Evolutionary conservation across 306 rosid species (phyloP), one percentile per base, ranked within the genome.

Genomic region (Cicer chorassanicum): DNA sequence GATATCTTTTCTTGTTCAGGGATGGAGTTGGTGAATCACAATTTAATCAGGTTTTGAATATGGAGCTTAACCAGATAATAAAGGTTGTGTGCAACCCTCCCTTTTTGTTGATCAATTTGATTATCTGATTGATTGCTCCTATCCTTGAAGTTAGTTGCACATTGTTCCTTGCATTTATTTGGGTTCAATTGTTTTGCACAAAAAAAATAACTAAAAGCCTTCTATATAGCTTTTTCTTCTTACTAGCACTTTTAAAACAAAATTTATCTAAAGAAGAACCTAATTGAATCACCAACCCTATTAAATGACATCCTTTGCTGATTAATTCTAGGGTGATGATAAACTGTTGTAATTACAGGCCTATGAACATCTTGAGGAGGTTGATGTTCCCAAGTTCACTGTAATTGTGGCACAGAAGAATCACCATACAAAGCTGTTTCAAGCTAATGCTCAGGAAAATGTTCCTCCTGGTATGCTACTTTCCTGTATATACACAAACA

Each of bases 11-110:
- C 68, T 13, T 68, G 16, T 84, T 70, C 82, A 93, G 98, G 88
- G 98, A 93, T 67, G 98, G 97, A 65, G 96, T 93, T 39, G 81
- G 98, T 55, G 96, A 93, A 80, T 91, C 98, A 12, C 98, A 93
- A 72, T 93, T 93, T 74, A 82, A 83, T 41, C 97, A 91, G 84
- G 97, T 93, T 70, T 83, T 93, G 87, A 83, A 87, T 72, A 80
- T 93, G 8, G 98, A 93, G 90, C 81, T 91, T 81, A 90, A 83
- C 76, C 98, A 91, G 82, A 93, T 93, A 36, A 78, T 84, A 63
- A 89, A 91, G 97, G 98, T 93, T 82, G 69, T 9, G 46, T 63
- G 78, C 74, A 74, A 80, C 73, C 76, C 39, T 68, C 76, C 78
- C 50, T 64, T 56, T 74, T 74, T 45, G 15, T 43, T 68, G 36